Conservation (phyloP, 495 filamentous ascomycete genomes). For the Penicillium crystallinum region DNA sequence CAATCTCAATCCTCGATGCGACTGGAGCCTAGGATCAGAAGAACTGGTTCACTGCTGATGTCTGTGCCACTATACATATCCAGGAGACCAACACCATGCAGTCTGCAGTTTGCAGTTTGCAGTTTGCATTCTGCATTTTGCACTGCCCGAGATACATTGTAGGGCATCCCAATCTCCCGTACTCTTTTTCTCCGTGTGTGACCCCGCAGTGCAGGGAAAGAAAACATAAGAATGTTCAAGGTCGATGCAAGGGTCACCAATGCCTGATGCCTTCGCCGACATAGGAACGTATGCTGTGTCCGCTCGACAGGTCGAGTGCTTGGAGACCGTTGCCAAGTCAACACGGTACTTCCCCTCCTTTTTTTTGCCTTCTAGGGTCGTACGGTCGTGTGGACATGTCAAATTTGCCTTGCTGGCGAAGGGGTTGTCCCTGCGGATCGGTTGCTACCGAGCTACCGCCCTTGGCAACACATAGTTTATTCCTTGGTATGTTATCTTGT, state of each 20-base stretch:
- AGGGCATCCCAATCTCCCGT: conserved; percentile 9
- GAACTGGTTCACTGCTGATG: not conserved
- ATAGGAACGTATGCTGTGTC: not conserved
- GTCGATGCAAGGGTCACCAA: conserved; percentile 2
- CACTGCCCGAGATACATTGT: conserved; percentile 5
- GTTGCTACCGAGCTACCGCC: not conserved
- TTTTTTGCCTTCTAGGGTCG: not conserved
- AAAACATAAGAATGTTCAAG: conserved; percentile 3
- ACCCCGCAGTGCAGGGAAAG: conserved; percentile 5
- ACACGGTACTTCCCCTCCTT: conserved; percentile 5
- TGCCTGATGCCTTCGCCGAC: not conserved
- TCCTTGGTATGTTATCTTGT: not conserved
- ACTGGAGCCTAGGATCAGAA: not conserved
- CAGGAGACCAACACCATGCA: conserved; percentile 2
- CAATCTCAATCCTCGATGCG: too few relatives aligned
- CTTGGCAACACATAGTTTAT: not conserved
- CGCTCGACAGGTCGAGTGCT: conserved; percentile 12
- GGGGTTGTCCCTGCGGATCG: not conserved
- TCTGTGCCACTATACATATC: not conserved
- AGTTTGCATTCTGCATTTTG: too few relatives aligned
- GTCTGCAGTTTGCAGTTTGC: too few relatives aligned
- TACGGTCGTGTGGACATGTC: not conserved
- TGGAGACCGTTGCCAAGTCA: conserved; percentile 17
- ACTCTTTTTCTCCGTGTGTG: conserved; percentile 16
- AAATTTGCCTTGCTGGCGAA: not conserved